Evolutionary conservation across 2,329 filamentous ascomycete genomes (phyloP).

Genomic region (Niveomyces coronatus): DNA sequence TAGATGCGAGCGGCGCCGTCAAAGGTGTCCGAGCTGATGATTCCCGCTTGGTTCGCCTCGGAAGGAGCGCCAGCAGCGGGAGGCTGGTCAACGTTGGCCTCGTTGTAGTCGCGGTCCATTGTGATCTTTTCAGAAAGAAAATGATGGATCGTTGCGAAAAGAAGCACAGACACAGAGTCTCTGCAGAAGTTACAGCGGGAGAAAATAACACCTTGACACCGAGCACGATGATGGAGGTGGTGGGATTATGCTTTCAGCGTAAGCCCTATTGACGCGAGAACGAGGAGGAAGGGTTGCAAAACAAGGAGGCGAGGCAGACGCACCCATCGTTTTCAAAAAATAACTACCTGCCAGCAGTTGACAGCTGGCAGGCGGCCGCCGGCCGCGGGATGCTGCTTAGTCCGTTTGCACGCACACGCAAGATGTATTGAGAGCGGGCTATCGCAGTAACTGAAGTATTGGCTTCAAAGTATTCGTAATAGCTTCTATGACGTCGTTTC

Average conservation of each 20-base stretch:
- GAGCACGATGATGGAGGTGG: no score
- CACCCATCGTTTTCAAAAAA: constrained; percentile 10
- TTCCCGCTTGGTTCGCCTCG: constrained; percentile 7
- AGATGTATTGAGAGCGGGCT: no score
- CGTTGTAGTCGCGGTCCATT: neutral
- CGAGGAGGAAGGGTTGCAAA: neutral
- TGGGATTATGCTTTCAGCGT: no score
- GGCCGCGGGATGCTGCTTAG: neutral
- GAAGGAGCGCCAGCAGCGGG: neutral
- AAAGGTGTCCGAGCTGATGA: constrained; percentile 21
- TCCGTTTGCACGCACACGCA: constrained; percentile 7
- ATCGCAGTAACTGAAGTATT: no score
- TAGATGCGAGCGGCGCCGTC: constrained; percentile 57
- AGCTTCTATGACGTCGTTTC: no score
- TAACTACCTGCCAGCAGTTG: neutral
- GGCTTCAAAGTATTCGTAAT: no score
- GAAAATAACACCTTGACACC: no score
- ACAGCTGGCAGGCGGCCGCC: constrained; percentile 1
- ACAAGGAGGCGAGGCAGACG: neutral
- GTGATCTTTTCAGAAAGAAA: neutral
- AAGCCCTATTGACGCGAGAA: no score
- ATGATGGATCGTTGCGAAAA: no score
- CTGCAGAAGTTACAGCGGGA: no score
- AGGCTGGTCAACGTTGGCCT: neutral
- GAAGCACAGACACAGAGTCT: no score